Conservation (phyloP, 306 rosid genomes). For the Leucaena leucocephala region DNA sequence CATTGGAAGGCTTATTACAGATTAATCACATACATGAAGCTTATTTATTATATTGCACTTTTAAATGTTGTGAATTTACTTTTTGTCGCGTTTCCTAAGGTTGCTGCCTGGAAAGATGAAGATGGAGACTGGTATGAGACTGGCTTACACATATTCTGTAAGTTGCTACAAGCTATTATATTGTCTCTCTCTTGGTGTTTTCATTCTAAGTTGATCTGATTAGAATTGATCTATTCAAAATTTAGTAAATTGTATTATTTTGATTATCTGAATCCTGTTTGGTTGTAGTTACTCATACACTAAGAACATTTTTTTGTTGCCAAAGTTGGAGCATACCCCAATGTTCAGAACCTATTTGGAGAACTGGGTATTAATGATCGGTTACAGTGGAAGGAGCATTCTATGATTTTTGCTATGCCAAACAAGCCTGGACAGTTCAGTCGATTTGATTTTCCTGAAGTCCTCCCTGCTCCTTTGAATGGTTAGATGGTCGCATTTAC, state of each 20-base stretch:
- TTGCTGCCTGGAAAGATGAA: slow-evolving; percentile 98
- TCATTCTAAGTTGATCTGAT: slow-evolving; percentile 17
- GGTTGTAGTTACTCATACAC: slow-evolving; percentile 29
- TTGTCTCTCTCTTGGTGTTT: slow-evolving; percentile 21
- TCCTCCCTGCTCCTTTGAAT: slow-evolving; percentile 86
- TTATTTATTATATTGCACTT: slow-evolving; percentile 27
- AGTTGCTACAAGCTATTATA: slow-evolving; percentile 44
- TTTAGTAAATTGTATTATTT: slow-evolving; percentile 22
- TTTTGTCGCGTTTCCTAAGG: slow-evolving; percentile 48
- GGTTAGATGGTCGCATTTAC: slow-evolving; percentile 55
- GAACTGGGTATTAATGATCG: slow-evolving; percentile 96
- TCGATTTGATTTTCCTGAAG: slow-evolving; percentile 87
- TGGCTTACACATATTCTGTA: slow-evolving; percentile 96
- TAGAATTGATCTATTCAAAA: slow-evolving; percentile 12
- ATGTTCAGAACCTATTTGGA: slow-evolving; percentile 86
- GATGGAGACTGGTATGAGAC: slow-evolving; percentile 99
- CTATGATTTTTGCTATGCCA: slow-evolving; percentile 99
- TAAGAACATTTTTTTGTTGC: slow-evolving; percentile 32
- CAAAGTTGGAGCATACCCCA: slow-evolving; percentile 97
- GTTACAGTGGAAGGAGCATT: slow-evolving; percentile 98
- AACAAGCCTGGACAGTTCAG: slow-evolving; percentile 96
- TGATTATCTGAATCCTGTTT: slow-evolving; percentile 26
- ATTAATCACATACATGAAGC: slow-evolving; percentile 6
- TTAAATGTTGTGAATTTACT: slow-evolving; percentile 24
- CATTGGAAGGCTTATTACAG: slow-evolving; percentile 1